Evolutionary conservation across 1,284 basidiomycete genomes (phyloP), one percentile per base, ranked within the genome.

Genomic region (Pisolithus thermaeus): DNA sequence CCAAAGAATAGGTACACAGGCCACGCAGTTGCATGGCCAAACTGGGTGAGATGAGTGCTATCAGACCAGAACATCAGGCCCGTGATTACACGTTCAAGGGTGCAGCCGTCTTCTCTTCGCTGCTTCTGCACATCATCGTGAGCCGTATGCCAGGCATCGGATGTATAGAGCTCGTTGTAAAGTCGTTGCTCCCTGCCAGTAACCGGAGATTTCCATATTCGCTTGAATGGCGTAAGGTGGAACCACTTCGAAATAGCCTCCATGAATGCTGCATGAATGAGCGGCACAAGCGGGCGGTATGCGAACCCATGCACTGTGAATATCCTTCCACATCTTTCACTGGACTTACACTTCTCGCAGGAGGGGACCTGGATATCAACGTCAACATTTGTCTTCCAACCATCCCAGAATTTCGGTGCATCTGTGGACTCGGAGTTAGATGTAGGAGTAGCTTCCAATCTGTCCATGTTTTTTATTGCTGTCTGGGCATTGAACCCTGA

Each of bases 51-150:
- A 6, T 70, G 68, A 0, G 72, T 75, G 0, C 63, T 55, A 49
- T 74, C 71, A 0, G 72, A 74, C 59, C 61, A 71, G 48, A 70
- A 54, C 63, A 73, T 66, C 1, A 72, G 36, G 0, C 52, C 65
- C 0, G 56, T 59, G 4, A 72, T 54, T 3, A 62, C 61, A 1
- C 57, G 47, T 37, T 65, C 60, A 0, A 66, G 43, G 7, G 9
- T 28, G 9, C 28, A 28, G 1, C 46, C 57, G 6, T 61, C 55
- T 1, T 58, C 54, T 0, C 16, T 45, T 1, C 32, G 37, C 18
- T 56, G 56, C 3, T 55, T 51, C 40, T 61, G 58, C 1, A 70
- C 25, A 0, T 60, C 54, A 7, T 63, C 40, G 23, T 70, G 59
- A 4, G 56, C 49, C 0, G 2, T 6, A 2, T 52, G 51, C 59